phyloP scores from a whole-genome alignment of 345 rosid genomes.

The Populus pruinosa region DNA sequence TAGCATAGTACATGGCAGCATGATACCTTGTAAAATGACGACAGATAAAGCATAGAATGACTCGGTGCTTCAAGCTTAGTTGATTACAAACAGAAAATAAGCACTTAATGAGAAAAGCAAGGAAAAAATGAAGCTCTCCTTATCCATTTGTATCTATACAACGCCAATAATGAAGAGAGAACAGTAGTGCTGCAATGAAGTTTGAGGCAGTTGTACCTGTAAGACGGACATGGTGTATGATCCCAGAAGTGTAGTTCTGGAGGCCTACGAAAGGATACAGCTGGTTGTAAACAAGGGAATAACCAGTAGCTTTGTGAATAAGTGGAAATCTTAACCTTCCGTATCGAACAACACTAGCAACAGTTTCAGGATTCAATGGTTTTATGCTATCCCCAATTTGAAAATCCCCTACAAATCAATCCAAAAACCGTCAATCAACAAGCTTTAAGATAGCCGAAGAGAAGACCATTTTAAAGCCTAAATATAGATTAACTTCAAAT shows the following conservation, averaged over 20 bases:
- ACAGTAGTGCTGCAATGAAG: background rate
- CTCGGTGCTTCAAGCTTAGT: no score
- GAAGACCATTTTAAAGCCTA: no score
- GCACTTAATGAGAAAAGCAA: no score
- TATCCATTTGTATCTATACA: no score
- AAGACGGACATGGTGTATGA: constrained; percentile 28
- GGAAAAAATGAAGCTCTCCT: no score
- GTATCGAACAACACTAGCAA: constrained; percentile 21
- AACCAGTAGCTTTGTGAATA: constrained; percentile 7
- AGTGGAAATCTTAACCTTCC: constrained; percentile 7
- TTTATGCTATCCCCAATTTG: constrained; percentile 20
- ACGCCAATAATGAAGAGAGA: background rate
- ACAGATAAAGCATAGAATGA: no score
- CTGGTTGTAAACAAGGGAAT: constrained; percentile 25
- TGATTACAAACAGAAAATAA: no score
- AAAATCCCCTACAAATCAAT: constrained; percentile 23
- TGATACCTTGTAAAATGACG: no score
- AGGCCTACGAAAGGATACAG: constrained; percentile 24
- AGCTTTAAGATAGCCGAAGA: no score
- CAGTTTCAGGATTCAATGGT: constrained; percentile 13
- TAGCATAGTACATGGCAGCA: no score
- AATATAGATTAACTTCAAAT: no score
- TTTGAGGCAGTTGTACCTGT: constrained; percentile 5
- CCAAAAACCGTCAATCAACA: background rate
- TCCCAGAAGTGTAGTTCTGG: constrained; percentile 27